phyloP scores from a whole-genome alignment of 495 filamentous ascomycete genomes.

The Cercophora samala region DNA sequence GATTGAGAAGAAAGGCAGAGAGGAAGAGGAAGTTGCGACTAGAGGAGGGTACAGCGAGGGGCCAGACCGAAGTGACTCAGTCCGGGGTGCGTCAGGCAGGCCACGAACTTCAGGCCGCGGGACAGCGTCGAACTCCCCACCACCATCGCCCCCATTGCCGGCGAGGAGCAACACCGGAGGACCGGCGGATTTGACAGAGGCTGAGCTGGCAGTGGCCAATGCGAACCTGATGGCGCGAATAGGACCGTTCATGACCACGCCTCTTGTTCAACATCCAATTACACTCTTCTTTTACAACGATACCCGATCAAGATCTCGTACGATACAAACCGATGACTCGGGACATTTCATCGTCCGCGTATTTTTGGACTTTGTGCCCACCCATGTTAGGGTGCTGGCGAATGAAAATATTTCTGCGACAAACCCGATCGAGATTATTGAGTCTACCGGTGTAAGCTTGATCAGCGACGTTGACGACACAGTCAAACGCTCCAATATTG shows the following conservation, averaged over 20 bases:
- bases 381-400: constrained; percentile 80
- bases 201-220: constrained; percentile 77
- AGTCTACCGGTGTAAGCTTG: constrained; percentile 79
- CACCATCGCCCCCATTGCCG: constrained; percentile 35
- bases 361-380: constrained; percentile 83
- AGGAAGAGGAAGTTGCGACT: constrained; percentile 66
- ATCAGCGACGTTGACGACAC: constrained; percentile 99
- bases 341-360: constrained; percentile 81
- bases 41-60: constrained; percentile 55
- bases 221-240: constrained; percentile 80
- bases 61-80: constrained; percentile 36
- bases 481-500: constrained; percentile 91
- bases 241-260: constrained; percentile 82
- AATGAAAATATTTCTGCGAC: constrained; percentile 79
- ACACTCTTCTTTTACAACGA: constrained; percentile 94
- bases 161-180: constrained; percentile 46
- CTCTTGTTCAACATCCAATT: constrained; percentile 67
- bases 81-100: constrained; percentile 13
- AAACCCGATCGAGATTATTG: constrained; percentile 69
- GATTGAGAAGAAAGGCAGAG: constrained; percentile 66
- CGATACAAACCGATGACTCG: constrained; percentile 73
- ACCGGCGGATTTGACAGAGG: constrained; percentile 56
- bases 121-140: constrained; percentile 29
- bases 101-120: not conserved
- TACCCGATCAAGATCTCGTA: constrained; percentile 69